phyloP scores from a whole-genome alignment of 2,329 filamentous ascomycete genomes.

The Whalleya microplaca region DNA sequence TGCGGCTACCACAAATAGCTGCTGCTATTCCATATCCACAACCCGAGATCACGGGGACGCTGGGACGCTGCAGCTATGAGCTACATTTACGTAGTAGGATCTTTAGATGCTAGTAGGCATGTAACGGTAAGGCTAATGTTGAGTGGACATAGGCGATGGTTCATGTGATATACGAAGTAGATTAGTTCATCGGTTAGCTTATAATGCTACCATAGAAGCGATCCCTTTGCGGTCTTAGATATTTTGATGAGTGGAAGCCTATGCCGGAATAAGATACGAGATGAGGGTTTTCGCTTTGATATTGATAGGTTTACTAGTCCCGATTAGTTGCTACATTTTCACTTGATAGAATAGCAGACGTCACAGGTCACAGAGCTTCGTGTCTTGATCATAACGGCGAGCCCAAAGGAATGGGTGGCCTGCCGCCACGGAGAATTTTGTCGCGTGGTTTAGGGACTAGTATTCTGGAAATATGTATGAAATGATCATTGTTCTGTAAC shows the following conservation, averaged over 20 bases:
- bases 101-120: too few relatives aligned
- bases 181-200: too few relatives aligned
- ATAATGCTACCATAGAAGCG: too few relatives aligned
- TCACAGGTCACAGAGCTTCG: not conserved
- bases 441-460: constrained; percentile 1
- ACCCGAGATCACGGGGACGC: not conserved
- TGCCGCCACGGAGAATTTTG: constrained; percentile 7
- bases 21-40: not conserved
- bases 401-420: not conserved
- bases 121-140: too few relatives aligned
- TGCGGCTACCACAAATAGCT: not conserved
- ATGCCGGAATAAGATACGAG: not conserved
- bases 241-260: too few relatives aligned
- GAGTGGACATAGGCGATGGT: too few relatives aligned
- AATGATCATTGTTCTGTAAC: constrained; percentile 18
- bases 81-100: too few relatives aligned
- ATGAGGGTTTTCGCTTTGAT: not conserved
- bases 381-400: not conserved
- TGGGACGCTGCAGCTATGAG: not conserved
- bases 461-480: not conserved
- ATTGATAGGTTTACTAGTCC: too few relatives aligned
- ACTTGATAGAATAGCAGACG: not conserved
- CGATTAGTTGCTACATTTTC: not conserved
- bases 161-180: too few relatives aligned
- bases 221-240: too few relatives aligned